Conservation (phyloP, 2,329 filamentous ascomycete species). For the Beauveria brongniartii region DNA sequence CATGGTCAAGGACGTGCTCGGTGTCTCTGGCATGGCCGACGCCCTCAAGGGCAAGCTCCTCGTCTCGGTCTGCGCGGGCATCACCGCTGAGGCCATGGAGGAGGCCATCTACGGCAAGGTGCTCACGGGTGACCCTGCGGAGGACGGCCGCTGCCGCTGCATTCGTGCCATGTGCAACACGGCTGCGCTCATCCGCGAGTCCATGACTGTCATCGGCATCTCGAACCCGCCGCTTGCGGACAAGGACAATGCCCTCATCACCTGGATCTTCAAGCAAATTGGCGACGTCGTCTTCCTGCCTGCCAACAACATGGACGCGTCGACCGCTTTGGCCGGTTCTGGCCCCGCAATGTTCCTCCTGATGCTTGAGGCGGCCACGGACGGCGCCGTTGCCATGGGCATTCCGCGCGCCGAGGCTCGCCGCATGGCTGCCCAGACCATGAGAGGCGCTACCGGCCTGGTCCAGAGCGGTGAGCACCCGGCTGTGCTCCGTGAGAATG, state of each 20-base stretch:
- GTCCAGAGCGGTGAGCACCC: constrained; percentile 68
- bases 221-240: constrained; percentile 49
- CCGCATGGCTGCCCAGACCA: constrained; percentile 71
- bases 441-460: constrained; percentile 63
- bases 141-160: constrained; percentile 49
- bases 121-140: constrained; percentile 36
- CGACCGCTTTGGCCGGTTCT: constrained; percentile 65
- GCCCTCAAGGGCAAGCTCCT: constrained; percentile 73
- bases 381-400: constrained; percentile 73
- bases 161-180: constrained; percentile 83
- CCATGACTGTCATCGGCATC: constrained; percentile 72
- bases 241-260: constrained; percentile 49
- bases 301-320: constrained; percentile 60
- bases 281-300: constrained; percentile 64
- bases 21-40: constrained; percentile 57
- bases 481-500: constrained; percentile 64
- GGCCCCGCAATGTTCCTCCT: constrained; percentile 71
- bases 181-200: constrained; percentile 67
- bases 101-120: constrained; percentile 50
- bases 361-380: constrained; percentile 66
- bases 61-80: constrained; percentile 73
- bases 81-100: constrained; percentile 62
- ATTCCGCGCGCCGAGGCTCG: constrained; percentile 64
- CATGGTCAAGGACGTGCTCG: constrained; percentile 61
- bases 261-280: constrained; percentile 70